These are phyloP conservation scores for Prunus armeniaca DNA, from an alignment of 306 rosid species.

Conservation along the genomic window DNA sequence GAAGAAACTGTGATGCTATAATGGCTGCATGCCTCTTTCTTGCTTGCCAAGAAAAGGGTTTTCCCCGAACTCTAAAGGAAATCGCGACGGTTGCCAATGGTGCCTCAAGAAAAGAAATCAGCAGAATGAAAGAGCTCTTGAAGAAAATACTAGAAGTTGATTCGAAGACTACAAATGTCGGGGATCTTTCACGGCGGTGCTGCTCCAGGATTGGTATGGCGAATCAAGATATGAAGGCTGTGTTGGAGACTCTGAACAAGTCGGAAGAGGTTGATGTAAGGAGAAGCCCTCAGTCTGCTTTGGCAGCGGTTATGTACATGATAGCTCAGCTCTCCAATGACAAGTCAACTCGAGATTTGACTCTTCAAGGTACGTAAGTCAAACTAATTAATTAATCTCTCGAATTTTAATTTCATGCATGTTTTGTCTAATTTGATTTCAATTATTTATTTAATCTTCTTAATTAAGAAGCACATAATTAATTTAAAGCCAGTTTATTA, in stretches of 20 bases:
- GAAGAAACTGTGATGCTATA: neutral
- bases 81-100: neutral
- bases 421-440: neutral
- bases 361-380: neutral
- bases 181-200: slow-evolving; percentile 8
- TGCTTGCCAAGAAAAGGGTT: slow-evolving; percentile 7
- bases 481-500: no score
- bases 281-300: slow-evolving; percentile 11
- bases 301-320: slow-evolving; percentile 21
- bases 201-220: slow-evolving; percentile 12
- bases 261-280: slow-evolving; percentile 18
- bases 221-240: neutral
- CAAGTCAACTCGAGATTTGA: neutral
- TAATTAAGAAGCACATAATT: no score
- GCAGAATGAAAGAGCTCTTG: neutral
- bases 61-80: slow-evolving; percentile 14
- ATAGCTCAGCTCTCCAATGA: slow-evolving; percentile 19
- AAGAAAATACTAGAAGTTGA: neutral
- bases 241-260: slow-evolving; percentile 1
- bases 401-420: no score
- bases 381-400: neutral
- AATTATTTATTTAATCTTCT: neutral
- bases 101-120: slow-evolving; percentile 9
- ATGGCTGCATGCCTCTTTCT: slow-evolving; percentile 1
- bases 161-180: neutral